Percentiles rank a stretch among this genome's conserved stretches.
Evolutionary conservation across 2,329 filamentous ascomycete genomes (phyloP).

Genomic region (Alternaria triticimaculans): DNA sequence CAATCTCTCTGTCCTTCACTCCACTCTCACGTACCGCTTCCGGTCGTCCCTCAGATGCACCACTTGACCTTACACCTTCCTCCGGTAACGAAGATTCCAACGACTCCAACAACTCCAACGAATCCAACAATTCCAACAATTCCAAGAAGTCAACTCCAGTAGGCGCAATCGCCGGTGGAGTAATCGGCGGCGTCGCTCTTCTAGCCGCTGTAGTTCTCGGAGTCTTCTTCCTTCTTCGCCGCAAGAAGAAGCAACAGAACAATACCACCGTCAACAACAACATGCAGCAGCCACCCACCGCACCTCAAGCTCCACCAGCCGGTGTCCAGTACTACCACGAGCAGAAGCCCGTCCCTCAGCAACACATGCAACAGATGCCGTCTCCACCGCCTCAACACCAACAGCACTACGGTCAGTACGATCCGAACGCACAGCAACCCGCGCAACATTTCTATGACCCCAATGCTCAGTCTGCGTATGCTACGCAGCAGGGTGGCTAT

Average conservation of each 20-base stretch:
- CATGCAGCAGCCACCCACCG: not conserved
- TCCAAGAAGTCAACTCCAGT: conserved; percentile 12
- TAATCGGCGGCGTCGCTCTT: conserved; percentile 24
- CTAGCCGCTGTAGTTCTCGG: conserved; percentile 18
- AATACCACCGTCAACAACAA: not conserved
- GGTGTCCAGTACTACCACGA: conserved; percentile 14
- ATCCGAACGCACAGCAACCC: conserved; percentile 3
- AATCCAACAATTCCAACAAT: not conserved
- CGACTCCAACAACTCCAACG: not conserved
- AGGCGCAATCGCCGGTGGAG: conserved; percentile 28
- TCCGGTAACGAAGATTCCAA: not conserved
- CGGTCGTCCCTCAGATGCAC: not conserved
- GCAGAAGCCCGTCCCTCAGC: conserved; percentile 7
- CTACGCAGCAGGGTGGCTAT: conserved; percentile 2
- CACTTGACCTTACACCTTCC: not conserved
- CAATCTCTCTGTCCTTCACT: conserved; percentile 2
- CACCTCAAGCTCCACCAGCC: not conserved
- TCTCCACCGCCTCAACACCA: conserved; percentile 2
- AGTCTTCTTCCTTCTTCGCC: conserved; percentile 16
- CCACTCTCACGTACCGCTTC: not conserved
- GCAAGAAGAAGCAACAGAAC: conserved; percentile 13
- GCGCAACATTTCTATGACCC: conserved; percentile 12
- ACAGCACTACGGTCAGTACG: conserved; percentile 3
- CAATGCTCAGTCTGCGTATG: conserved; percentile 7
- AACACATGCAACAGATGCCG: conserved; percentile 9